Percentiles rank a stretch among this genome's conserved stretches.
These are phyloP conservation scores for Russula vinacea DNA, from an alignment of 768 basidiomycete species.

Conservation along the genomic window DNA sequence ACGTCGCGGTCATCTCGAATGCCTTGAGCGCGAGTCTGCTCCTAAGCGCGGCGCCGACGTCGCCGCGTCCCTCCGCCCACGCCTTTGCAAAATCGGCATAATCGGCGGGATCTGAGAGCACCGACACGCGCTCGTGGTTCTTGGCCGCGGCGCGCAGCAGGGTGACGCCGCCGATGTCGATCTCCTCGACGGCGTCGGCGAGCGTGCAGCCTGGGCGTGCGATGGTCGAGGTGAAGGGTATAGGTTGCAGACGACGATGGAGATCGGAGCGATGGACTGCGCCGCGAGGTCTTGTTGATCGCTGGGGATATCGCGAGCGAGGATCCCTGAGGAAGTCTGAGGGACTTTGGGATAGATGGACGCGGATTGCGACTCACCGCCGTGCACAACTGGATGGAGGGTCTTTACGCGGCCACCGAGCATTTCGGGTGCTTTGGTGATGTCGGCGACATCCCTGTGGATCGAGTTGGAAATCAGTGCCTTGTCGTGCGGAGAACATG, in stretches of 20 bases:
- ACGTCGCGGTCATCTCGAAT: slow-evolving; percentile 92
- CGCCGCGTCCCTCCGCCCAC: slow-evolving; percentile 71
- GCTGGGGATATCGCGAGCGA: slow-evolving; percentile 86
- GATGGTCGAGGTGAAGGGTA: slow-evolving; percentile 93
- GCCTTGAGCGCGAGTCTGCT: slow-evolving; percentile 91
- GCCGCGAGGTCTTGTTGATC: slow-evolving; percentile 82
- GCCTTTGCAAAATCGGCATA: slow-evolving; percentile 78
- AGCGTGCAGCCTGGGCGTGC: slow-evolving; percentile 86
- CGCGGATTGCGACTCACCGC: slow-evolving; percentile 59
- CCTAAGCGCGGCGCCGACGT: slow-evolving; percentile 66
- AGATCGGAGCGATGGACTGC: slow-evolving; percentile 87
- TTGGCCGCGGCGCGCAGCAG: slow-evolving; percentile 97
- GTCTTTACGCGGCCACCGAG: slow-evolving; percentile 98
- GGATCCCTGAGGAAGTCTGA: slow-evolving; percentile 62
- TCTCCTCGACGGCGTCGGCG: slow-evolving; percentile 91
- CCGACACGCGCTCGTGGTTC: slow-evolving; percentile 90
- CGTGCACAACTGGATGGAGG: slow-evolving; percentile 95
- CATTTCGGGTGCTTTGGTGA: slow-evolving; percentile 99
- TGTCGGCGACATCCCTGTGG: slow-evolving; percentile 88
- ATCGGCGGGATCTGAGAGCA: slow-evolving; percentile 86
- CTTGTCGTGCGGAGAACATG: background rate
- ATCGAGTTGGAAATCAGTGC: background rate
- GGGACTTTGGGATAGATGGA: too few species aligned
- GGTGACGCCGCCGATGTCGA: slow-evolving; percentile 98
- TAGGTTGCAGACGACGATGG: slow-evolving; percentile 97